Base-by-base conservation (phyloP, 2,329 filamentous ascomycete species). In the Aspergillus ochraceoroseus region DNA sequence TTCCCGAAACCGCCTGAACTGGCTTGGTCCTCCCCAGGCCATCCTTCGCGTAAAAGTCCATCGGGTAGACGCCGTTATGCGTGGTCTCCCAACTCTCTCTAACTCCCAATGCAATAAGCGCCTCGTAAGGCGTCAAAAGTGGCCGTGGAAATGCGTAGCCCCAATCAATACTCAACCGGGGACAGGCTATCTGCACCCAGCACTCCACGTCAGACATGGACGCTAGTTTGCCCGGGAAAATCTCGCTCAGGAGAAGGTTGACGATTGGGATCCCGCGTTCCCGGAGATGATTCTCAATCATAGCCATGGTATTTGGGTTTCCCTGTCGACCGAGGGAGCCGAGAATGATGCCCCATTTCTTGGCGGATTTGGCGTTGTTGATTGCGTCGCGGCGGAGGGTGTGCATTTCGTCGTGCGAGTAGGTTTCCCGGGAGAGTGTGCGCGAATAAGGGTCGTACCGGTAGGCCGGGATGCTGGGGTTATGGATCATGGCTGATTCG, bases 401-500 rank as follows among this genome's bases (percentile, higher is more conserved):
- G 57, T 94, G 85, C 76, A 98, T 92, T 60, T 94, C 88, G 15
- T 85, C 79, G 64, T 98, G 92, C 28, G 85, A 85, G 65, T 98
- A 98, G 15, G 78, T 83, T 67, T 98, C 94, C 50, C 86, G 82
- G 2, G 90, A 95, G 18, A 98, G 77, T 43, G 86, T 87, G 34
- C 90, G 80, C 7, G 88, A 92, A 68, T 98, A 98, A 0, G 94
- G 92, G 60, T 98, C 92, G 65, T 98, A 98, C 49, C 92, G 79
- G 67, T 95, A 98, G 2, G 94, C 90, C 0, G 90, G 86, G 23
- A 95, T 79, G 4, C 73, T 68, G 0, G 94, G 92, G 66, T 98
- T 98, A 61, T 96, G 92, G 52, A 98, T 98, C 90, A 98, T 98
- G 58, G 94, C 90, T 57, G 87, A 94, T 67, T 98, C 92, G 29